Base-by-base conservation (phyloP, 768 basidiomycete species). In the Boletus bicolor region DNA sequence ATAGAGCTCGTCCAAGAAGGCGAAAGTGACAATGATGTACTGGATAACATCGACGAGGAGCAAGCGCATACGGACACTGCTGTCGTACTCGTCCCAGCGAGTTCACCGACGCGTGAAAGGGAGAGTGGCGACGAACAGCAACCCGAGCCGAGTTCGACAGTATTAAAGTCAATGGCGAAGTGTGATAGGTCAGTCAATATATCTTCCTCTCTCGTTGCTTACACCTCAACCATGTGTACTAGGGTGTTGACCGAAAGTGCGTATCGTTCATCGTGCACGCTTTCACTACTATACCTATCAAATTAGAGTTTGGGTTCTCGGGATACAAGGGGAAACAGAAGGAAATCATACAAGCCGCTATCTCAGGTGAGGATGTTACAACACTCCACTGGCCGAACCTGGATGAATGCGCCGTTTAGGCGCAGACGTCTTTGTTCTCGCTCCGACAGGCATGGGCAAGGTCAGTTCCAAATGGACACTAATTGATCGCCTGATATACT, bases 361-460 rank as follows among this genome's bases (percentile, higher is more conserved):
- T 86, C 30, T 69, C 70, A 60, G 89, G 90, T 83, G 54, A 19
- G 74, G 57, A 7, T 15, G 44, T 41, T 28, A 8, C 42, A 15
- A 28, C 21, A 8, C 3, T 10, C 30, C 3, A 24, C 7, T 12
- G 17, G 21, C 39, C 45, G 39, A 28, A n/a, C 26, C 21, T 8
- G 41, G 30, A 45, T 59, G 43, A 55, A 59, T 44, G 14, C 21
- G 30, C 5, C 8, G 24, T 37, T 6, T 53, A 89, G 89, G 87
- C 5, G 72, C 71, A 9, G 90, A 92, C 69, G 83, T 92, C 14
- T 79, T 92, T 47, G 88, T 91, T 10, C 77, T 92, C 3, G 91
- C 91, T 17, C 90, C 91, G 0, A 93, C 92, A 10, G 90, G 91
- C 5, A 90, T 93, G 87, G 92, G 91, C 35, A 93, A 93, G 80